Evolutionary conservation across 768 basidiomycete genomes (phyloP).

Genomic region (Xanthoconium purpureum): DNA sequence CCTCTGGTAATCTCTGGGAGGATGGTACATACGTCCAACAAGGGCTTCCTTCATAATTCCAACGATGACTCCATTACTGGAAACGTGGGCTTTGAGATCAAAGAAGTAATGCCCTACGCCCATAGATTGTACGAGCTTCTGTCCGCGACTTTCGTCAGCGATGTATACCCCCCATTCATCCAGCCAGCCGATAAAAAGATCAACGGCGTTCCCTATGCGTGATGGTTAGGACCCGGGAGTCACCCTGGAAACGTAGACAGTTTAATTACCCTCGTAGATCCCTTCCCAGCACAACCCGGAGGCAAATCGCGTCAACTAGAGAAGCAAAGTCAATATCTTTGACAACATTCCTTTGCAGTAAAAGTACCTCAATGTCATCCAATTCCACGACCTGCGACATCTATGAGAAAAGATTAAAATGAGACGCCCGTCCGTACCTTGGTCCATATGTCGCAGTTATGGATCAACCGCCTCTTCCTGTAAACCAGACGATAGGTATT

Average conservation of each 20-base stretch:
- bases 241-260: background rate
- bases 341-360: background rate
- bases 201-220: constrained; percentile 25
- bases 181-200: constrained; percentile 28
- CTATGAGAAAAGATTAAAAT: constrained; percentile 2
- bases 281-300: constrained; percentile 27
- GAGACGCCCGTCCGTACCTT: constrained; percentile 17
- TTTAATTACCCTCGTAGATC: constrained; percentile 22
- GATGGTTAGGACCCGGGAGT: background rate
- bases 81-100: constrained; percentile 28
- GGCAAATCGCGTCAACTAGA: constrained; percentile 26
- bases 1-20: background rate
- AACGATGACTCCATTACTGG: constrained; percentile 28
- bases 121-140: constrained; percentile 29
- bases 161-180: constrained; percentile 24
- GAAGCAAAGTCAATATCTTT: background rate
- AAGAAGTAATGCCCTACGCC: constrained; percentile 30
- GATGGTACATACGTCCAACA: constrained; percentile 25
- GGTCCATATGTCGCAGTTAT: constrained; percentile 28
- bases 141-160: constrained; percentile 27
- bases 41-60: constrained; percentile 32
- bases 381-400: constrained; percentile 27
- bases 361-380: constrained; percentile 29
- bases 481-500: constrained; percentile 27
- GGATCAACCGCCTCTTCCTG: constrained; percentile 19